Conservation (phyloP, 805 yeast species). For the Yamadazyma laniorum region DNA sequence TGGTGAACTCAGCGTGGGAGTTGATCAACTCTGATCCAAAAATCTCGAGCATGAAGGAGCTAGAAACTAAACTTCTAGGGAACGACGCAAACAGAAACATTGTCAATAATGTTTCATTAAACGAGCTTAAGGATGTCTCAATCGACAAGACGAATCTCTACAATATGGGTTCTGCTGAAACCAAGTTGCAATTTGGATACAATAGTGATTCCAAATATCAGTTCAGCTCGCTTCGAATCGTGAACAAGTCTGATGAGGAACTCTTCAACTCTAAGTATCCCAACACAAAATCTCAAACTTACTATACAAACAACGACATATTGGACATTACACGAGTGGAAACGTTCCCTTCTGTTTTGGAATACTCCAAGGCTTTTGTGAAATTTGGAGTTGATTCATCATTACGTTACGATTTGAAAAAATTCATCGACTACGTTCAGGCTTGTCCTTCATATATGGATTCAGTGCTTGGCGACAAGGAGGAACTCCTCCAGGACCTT, state of each 20-base stretch:
- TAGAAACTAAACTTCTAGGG: slow-evolving; percentile 44
- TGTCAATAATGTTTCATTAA: slow-evolving; percentile 36
- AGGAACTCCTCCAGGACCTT: slow-evolving; percentile 35
- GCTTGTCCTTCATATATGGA: slow-evolving; percentile 13
- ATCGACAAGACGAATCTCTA: slow-evolving; percentile 5
- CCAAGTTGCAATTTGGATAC: slow-evolving; percentile 8
- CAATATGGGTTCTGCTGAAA: not conserved
- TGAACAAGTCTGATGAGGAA: slow-evolving; percentile 7
- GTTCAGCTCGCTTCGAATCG: slow-evolving; percentile 8
- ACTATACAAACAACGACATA: slow-evolving; percentile 13
- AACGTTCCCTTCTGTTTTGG: slow-evolving; percentile 27
- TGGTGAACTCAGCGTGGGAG: slow-evolving; percentile 40
- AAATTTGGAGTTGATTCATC: slow-evolving; percentile 27
- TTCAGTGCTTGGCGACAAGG: slow-evolving; percentile 22
- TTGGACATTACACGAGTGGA: slow-evolving; percentile 24
- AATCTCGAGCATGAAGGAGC: slow-evolving; percentile 39
- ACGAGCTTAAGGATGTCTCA: slow-evolving; percentile 10
- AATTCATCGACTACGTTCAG: slow-evolving; percentile 22
- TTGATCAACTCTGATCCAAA: slow-evolving; percentile 24
- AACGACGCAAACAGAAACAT: slow-evolving; percentile 46
- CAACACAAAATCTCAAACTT: slow-evolving; percentile 1
- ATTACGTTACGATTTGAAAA: slow-evolving; percentile 27
- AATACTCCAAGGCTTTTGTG: slow-evolving; percentile 9
- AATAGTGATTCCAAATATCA: slow-evolving; percentile 5
- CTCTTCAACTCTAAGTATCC: not conserved